Conservation (phyloP, 2,329 filamentous ascomycete genomes). For the Parastagonospora nodorum region DNA sequence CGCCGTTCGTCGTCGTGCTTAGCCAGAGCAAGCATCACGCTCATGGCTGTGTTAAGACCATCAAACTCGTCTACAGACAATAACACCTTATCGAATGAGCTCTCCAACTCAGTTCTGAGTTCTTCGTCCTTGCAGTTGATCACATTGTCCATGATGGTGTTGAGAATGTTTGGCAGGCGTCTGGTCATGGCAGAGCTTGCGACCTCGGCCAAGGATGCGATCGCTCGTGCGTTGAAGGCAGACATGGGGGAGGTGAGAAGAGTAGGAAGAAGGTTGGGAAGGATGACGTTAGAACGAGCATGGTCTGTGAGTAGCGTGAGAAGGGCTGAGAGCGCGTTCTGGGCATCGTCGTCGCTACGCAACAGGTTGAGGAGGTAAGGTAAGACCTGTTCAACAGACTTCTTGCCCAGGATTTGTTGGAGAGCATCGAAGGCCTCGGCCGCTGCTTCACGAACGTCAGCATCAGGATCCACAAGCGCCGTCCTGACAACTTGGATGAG, state of each 20-base stretch:
- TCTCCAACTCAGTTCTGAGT: slow-evolving; percentile 73
- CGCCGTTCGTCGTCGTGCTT: slow-evolving; percentile 93
- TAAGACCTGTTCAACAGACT: slow-evolving; percentile 91
- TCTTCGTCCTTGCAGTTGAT: slow-evolving; percentile 76
- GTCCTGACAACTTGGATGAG: slow-evolving; percentile 93
- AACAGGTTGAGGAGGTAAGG: slow-evolving; percentile 91
- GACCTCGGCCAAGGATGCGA: slow-evolving; percentile 91
- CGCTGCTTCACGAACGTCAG: slow-evolving; percentile 90
- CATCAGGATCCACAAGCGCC: slow-evolving; percentile 86
- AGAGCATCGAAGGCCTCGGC: slow-evolving; percentile 96
- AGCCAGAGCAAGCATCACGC: slow-evolving; percentile 81
- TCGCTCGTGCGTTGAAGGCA: slow-evolving; percentile 89
- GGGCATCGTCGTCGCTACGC: slow-evolving; percentile 81
- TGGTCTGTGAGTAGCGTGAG: slow-evolving; percentile 93
- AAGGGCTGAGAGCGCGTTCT: slow-evolving; percentile 89
- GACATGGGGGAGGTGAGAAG: slow-evolving; percentile 89
- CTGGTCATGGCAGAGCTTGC: slow-evolving; percentile 90
- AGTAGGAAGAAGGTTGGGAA: slow-evolving; percentile 94
- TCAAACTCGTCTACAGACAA: slow-evolving; percentile 95
- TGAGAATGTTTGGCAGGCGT: slow-evolving; percentile 86
- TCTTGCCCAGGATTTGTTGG: slow-evolving; percentile 92
- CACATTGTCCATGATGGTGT: slow-evolving; percentile 91
- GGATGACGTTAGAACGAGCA: slow-evolving; percentile 91
- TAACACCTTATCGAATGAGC: slow-evolving; percentile 86
- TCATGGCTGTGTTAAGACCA: slow-evolving; percentile 95